Percentiles rank a stretch among this genome's conserved stretches.
Evolutionary conservation across 805 yeast genomes (phyloP).

Genomic region (Saccharomycopsis sp.): DNA sequence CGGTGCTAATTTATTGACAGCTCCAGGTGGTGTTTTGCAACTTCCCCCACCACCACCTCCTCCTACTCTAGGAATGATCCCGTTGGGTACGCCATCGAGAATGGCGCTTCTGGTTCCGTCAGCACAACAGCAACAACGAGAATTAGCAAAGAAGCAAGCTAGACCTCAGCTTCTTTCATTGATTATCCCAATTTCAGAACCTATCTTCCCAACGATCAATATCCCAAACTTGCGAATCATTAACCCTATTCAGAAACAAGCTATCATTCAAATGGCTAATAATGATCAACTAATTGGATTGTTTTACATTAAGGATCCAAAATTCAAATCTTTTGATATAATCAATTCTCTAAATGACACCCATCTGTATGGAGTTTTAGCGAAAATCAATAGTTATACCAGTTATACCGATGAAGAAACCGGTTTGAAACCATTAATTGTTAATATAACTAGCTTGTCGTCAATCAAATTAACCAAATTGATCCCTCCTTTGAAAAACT

Average conservation of each 20-base stretch:
- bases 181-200: slow-evolving; percentile 16
- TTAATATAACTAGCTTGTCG: slow-evolving; percentile 5
- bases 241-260: slow-evolving; percentile 20
- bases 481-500: slow-evolving; percentile 11
- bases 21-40: too few species aligned
- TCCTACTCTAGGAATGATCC: neutral
- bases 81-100: neutral
- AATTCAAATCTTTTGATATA: slow-evolving; percentile 14
- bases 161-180: slow-evolving; percentile 2
- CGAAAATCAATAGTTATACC: slow-evolving; percentile 7
- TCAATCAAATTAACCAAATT: slow-evolving; percentile 4
- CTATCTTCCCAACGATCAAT: slow-evolving; percentile 18
- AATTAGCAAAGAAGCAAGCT: slow-evolving; percentile 2
- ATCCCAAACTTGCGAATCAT: slow-evolving; percentile 14
- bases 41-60: neutral
- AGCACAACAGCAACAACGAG: neutral
- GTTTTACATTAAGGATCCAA: slow-evolving; percentile 16
- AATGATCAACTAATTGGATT: slow-evolving; percentile 15
- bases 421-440: slow-evolving; percentile 14
- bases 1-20: neutral
- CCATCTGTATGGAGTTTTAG: slow-evolving; percentile 17
- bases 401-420: slow-evolving; percentile 6
- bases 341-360: slow-evolving; percentile 14
- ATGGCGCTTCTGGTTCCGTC: neutral
- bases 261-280: slow-evolving; percentile 17